Percentiles rank a stretch among this genome's conserved stretches.
These are phyloP conservation scores for Colletotrichum trifolii DNA, from an alignment of 2,329 filamentous ascomycete genomes.

Conservation along the genomic window DNA sequence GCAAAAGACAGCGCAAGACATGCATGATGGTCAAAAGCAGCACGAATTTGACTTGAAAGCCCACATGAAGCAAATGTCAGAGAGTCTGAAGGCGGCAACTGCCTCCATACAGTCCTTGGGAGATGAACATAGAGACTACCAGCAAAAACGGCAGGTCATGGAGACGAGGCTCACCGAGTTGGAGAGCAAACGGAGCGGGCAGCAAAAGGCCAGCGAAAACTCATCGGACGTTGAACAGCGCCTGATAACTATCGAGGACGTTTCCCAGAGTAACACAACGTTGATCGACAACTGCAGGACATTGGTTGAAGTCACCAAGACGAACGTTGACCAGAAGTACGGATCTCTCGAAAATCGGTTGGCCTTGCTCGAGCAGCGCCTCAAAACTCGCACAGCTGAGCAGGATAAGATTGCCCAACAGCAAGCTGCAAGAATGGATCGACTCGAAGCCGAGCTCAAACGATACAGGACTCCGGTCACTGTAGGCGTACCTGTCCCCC, in stretches of 20 bases:
- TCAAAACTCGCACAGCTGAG: background rate
- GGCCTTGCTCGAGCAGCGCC: conserved; percentile 6
- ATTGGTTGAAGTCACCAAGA: conserved; percentile 24
- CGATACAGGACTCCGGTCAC: background rate
- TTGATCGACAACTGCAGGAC: conserved; percentile 26
- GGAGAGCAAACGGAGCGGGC: background rate
- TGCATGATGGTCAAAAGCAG: too few relatives aligned
- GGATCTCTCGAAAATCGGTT: conserved; percentile 6
- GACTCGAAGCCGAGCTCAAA: conserved; percentile 15
- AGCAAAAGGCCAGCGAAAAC: background rate
- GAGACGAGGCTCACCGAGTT: conserved; percentile 3
- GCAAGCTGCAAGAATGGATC: conserved; percentile 18
- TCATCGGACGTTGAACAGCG: background rate
- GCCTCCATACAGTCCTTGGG: background rate
- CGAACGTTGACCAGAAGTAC: conserved; percentile 12
- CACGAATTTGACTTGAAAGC: too few relatives aligned
- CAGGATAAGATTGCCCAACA: conserved; percentile 1
- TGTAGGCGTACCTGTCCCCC: too few relatives aligned
- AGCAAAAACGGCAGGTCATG: background rate
- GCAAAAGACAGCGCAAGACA: background rate
- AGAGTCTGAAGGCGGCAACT: background rate
- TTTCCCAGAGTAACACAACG: background rate
- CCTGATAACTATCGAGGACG: conserved; percentile 12
- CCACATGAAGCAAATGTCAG: background rate
- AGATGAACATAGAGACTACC: background rate